Conservation (phyloP, 1,139 yeast genomes). For the Hyphopichia wangnamkhiaoensis region DNA sequence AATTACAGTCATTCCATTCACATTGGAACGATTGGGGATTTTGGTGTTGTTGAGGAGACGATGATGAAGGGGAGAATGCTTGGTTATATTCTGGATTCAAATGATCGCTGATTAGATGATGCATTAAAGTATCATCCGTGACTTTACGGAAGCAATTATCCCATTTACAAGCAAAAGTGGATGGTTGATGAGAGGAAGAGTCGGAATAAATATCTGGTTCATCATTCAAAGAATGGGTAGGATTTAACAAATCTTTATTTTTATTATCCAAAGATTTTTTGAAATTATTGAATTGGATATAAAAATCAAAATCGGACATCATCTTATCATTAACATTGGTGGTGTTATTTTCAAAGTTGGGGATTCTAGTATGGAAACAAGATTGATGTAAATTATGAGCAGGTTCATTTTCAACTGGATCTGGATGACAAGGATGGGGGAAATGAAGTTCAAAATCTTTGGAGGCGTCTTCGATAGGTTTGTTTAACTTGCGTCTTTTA, state of each 20-base stretch:
- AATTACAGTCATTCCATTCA: slow-evolving; percentile 75
- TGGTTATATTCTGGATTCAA: slow-evolving; percentile 34
- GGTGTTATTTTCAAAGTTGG: slow-evolving; percentile 18
- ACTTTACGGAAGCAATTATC: slow-evolving; percentile 48
- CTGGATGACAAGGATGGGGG: slow-evolving; percentile 43
- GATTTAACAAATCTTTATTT: not conserved
- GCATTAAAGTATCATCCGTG: slow-evolving; percentile 47
- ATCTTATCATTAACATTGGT: slow-evolving; percentile 13
- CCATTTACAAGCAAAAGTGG: slow-evolving; percentile 51
- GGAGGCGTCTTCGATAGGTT: slow-evolving; percentile 2
- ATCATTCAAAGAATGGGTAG: not conserved
- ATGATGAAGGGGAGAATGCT: too few species aligned
- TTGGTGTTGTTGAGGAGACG: slow-evolving; percentile 5
- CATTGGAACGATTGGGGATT: slow-evolving; percentile 41
- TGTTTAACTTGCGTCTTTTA: slow-evolving; percentile 1
- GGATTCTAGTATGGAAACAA: slow-evolving; percentile 47
- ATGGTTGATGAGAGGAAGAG: not conserved
- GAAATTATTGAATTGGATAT: slow-evolving; percentile 43
- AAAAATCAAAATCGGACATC: slow-evolving; percentile 44
- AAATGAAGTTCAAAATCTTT: slow-evolving; percentile 23
- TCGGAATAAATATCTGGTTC: too few species aligned
- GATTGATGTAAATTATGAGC: slow-evolving; percentile 42
- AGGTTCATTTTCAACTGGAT: slow-evolving; percentile 1
- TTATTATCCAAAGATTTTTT: slow-evolving; percentile 17
- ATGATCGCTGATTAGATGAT: slow-evolving; percentile 62